phyloP scores from a whole-genome alignment of 371 early-diverging fungal genomes.

The Saksenaea oblongispora region DNA sequence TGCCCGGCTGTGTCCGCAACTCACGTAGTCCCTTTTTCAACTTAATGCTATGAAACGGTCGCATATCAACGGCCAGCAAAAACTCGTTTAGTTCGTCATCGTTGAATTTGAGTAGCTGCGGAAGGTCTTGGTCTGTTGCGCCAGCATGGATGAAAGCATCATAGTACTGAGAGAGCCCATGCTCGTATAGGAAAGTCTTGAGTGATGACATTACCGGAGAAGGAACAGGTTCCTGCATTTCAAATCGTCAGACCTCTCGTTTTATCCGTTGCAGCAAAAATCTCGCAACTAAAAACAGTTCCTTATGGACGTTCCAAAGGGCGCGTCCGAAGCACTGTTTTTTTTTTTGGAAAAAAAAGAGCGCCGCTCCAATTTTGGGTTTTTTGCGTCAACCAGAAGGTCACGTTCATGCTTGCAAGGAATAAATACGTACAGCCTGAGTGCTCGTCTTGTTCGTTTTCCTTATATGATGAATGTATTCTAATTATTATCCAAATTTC shows the following conservation, averaged over 20 bases:
- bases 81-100: constrained; percentile 53
- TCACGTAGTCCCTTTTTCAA: constrained; percentile 48
- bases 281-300: constrained; percentile 3
- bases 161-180: constrained; percentile 49
- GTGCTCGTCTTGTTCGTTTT: too few relatives aligned
- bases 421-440: too few relatives aligned
- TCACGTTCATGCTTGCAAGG: too few relatives aligned
- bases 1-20: constrained; percentile 12
- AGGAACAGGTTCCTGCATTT: background rate
- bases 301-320: background rate
- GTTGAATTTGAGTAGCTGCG: constrained; percentile 47
- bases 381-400: too few relatives aligned
- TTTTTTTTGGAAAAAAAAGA: too few relatives aligned
- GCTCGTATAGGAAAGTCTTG: constrained; percentile 37
- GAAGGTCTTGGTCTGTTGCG: constrained; percentile 50
- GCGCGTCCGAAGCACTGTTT: background rate
- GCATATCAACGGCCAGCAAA: constrained; percentile 43
- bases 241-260: constrained; percentile 7
- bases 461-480: too few relatives aligned
- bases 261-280: constrained; percentile 7
- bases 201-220: constrained; percentile 12
- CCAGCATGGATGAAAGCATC: constrained; percentile 49
- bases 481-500: too few relatives aligned
- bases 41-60: constrained; percentile 53
- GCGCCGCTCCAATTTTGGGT: background rate